A percentile compares a stretch with the other conserved stretches of the same genome.
Conservation (phyloP, 805 yeast species). For the Candida incommunis region DNA sequence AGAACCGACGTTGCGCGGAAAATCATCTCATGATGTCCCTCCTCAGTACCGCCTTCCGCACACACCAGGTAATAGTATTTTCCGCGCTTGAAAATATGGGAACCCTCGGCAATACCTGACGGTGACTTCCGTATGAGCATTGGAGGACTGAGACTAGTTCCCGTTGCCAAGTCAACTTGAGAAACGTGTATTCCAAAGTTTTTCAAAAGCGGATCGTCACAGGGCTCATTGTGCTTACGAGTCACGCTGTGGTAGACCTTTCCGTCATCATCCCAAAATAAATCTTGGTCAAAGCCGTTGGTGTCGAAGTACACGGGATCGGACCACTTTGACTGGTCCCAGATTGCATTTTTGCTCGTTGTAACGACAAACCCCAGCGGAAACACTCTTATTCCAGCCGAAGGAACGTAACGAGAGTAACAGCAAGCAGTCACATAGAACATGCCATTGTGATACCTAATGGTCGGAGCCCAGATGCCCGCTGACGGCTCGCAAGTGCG, state of each 20-base stretch:
- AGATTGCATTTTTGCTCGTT: not conserved
- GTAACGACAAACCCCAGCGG: not conserved
- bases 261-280: slow-evolving; percentile 1
- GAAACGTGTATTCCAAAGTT: not conserved
- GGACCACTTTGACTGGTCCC: not conserved
- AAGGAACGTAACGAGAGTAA: not conserved
- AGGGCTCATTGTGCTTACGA: not conserved
- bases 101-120: not conserved
- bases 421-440: not conserved
- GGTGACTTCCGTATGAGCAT: not conserved
- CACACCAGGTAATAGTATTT: not conserved
- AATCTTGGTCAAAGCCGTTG: not conserved
- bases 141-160: not conserved
- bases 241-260: not conserved
- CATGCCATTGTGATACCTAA: not conserved
- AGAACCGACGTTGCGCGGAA: not conserved
- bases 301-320: not conserved
- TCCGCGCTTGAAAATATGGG: not conserved
- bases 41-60: not conserved
- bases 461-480: not conserved
- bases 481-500: slow-evolving; percentile 1
- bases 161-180: not conserved
- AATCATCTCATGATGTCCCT: not conserved
- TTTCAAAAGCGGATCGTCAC: not conserved
- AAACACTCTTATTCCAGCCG: not conserved